Evolutionary conservation across 495 filamentous ascomycete species (phyloP).

Genomic region (Beverwykella pulmonaria): DNA sequence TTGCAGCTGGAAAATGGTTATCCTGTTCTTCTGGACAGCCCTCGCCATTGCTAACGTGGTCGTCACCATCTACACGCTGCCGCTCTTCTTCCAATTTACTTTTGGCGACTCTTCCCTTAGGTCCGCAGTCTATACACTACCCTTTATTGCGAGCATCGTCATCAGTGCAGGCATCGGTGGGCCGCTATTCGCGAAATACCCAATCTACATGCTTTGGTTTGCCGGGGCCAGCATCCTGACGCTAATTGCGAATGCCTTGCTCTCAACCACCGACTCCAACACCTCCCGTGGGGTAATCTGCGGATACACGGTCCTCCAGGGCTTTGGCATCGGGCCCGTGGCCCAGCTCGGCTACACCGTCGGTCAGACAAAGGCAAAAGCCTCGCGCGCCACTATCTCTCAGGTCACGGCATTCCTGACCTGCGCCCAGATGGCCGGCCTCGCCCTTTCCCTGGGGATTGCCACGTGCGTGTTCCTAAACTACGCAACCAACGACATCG

Average conservation of each 20-base stretch:
- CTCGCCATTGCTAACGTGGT: slow-evolving; percentile 45
- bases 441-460: slow-evolving; percentile 56
- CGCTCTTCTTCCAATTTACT: slow-evolving; percentile 51
- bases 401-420: slow-evolving; percentile 55
- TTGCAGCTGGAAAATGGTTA: slow-evolving; percentile 50
- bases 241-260: slow-evolving; percentile 55
- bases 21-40: slow-evolving; percentile 52
- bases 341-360: slow-evolving; percentile 59
- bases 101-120: slow-evolving; percentile 53
- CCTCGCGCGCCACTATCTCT: not conserved
- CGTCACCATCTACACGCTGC: slow-evolving; percentile 7
- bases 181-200: slow-evolving; percentile 52
- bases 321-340: slow-evolving; percentile 56
- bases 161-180: slow-evolving; percentile 53
- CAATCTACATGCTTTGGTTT: slow-evolving; percentile 65
- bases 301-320: slow-evolving; percentile 58
- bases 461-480: slow-evolving; percentile 46
- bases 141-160: slow-evolving; percentile 50
- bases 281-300: slow-evolving; percentile 53
- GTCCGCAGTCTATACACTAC: slow-evolving; percentile 60
- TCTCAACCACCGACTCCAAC: slow-evolving; percentile 51
- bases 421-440: slow-evolving; percentile 56
- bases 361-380: slow-evolving; percentile 52
- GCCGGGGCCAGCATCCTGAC: slow-evolving; percentile 52
- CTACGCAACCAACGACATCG: not conserved